Base-by-base conservation (phyloP, 805 yeast species). In the Barnettozyma populi region DNA sequence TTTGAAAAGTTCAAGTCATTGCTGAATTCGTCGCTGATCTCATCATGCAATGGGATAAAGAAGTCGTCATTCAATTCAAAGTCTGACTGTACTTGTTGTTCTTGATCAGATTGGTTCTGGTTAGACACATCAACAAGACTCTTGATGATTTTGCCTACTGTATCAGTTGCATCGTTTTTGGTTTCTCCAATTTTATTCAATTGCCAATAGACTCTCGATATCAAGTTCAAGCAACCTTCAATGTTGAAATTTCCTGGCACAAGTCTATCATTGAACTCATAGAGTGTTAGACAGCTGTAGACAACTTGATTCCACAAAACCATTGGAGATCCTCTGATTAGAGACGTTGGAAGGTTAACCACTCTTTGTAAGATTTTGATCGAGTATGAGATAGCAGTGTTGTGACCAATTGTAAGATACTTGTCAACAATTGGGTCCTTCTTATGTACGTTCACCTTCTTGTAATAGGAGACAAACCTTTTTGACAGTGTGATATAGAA, bases 141-240 rank as follows among this genome's bases (percentile, higher is more conserved):
- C 53, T 73, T 73, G 42, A 80, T 73, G 42, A 80, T 75, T 45
- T 71, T 71, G 2, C 83, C 82, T 35, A 80, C 79, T 5, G 80
- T 77, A 48, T 76, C 81, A 0, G 83, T 78, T 3, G 80, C 81
- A 57, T 79, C 84, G 52, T 77, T 78, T 55, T 71, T 69, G 47
- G 72, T 71, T 49, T 77, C 81, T 2, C 84, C 84, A 50, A 77
- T 73, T 25, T 76, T 72, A 50, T 75, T 78, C 51, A 80, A 60
- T 52, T 76, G 80, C 84, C 84, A 80, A 51, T 79, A 80, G 8
- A 76, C 72, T 46, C 69, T 69, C 0, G 82, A 72, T 39, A 80
- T 76, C 10, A 77, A 57, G 51, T 67, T 75, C 39, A 79, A 54
- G 2, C 76, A 59, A 48, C 46, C 34, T 16, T 63, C 67, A 20